Percentiles rank a stretch among this genome's conserved stretches.
Evolutionary conservation across 176 grass and related monocot genomes (phyloP).

Genomic region (Chrysopogon serrulatus): DNA sequence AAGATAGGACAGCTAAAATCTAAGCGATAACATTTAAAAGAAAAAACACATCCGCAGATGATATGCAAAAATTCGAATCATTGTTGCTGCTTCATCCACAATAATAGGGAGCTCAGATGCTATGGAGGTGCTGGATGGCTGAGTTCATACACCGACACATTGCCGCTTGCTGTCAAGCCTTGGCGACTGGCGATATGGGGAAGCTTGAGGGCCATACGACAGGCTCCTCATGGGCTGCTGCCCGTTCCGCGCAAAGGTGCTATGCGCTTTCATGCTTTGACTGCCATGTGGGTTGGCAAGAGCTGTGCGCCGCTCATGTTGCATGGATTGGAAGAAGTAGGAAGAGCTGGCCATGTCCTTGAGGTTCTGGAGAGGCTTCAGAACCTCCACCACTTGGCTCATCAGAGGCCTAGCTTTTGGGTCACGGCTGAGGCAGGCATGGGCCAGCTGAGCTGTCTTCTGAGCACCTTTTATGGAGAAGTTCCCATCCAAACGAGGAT

Average conservation of each 20-base stretch:
- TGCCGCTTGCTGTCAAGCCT: slow-evolving; percentile 57
- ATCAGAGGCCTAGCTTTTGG: slow-evolving; percentile 78
- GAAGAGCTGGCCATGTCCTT: slow-evolving; percentile 88
- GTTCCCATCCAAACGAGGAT: slow-evolving; percentile 64
- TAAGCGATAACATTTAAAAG: neutral
- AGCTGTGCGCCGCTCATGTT: slow-evolving; percentile 50
- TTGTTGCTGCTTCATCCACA: neutral
- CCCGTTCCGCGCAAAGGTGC: slow-evolving; percentile 56
- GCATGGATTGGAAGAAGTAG: slow-evolving; percentile 91
- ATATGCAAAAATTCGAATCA: neutral
- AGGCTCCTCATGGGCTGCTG: slow-evolving; percentile 84
- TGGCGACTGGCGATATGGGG: slow-evolving; percentile 74
- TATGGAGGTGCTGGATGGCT: neutral
- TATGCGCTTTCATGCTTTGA: slow-evolving; percentile 64
- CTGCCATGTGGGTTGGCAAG: slow-evolving; percentile 41
- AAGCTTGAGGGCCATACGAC: slow-evolving; percentile 70
- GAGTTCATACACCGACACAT: slow-evolving; percentile 3
- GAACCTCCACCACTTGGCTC: slow-evolving; percentile 92
- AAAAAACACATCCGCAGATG: neutral
- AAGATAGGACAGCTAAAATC: slow-evolving; percentile 3
- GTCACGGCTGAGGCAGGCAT: slow-evolving; percentile 67
- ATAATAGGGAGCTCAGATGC: neutral
- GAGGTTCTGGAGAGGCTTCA: slow-evolving; percentile 82
- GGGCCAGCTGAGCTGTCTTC: slow-evolving; percentile 61
- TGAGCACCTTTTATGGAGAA: slow-evolving; percentile 79